Base-by-base conservation (phyloP, 148 eudicot genomes). In the Amaranthus palmeri region DNA sequence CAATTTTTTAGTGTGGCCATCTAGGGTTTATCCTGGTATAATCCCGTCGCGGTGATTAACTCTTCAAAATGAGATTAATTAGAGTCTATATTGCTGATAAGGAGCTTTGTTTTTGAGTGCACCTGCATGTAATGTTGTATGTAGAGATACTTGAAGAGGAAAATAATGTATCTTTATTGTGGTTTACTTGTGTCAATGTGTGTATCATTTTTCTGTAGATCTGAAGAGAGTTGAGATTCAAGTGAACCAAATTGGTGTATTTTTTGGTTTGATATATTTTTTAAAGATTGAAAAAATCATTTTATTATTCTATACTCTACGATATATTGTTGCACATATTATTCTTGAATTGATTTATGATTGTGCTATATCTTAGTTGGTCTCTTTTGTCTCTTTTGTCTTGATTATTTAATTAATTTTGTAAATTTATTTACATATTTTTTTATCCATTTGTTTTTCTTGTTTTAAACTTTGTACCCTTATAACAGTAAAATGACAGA, bases 61-160 rank as follows among this genome's bases (percentile, higher is more conserved):
- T 48, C 69, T 10, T 48, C 54, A 65, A 65, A 65, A 8, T 18
- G 54, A 65, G 43, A 45, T 25, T 65, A 47, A 18, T 5, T 65
- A 49, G 36, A 65, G 69, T 43, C 69, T 65, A 41, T 48, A 65
- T 44, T 65, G 69, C 43, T 3, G 51, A 65, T 17, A 42, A 46
- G 67, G 67, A 65, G 54, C 69, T 65, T 65, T 65, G 52, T 17
- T 49, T 25, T 65, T 62, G 66, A 15, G 9, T 65, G 69, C 43
- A 17, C 43, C 53, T 49, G 69, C 25, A 65, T 65, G 54, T 65
- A 65, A 48, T 65, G 69, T 65, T 65, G 51, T 48, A 48, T 65
- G 54, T 18, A 25, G 36, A 25, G 36, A 25, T 25, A 65, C 54
- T 65, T 48, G 14, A 65, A 65, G 61, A 18, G 54, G 54, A 40